Evolutionary conservation across 2,329 filamentous ascomycete genomes (phyloP).

Genomic region (Aspergillus ibericus): DNA sequence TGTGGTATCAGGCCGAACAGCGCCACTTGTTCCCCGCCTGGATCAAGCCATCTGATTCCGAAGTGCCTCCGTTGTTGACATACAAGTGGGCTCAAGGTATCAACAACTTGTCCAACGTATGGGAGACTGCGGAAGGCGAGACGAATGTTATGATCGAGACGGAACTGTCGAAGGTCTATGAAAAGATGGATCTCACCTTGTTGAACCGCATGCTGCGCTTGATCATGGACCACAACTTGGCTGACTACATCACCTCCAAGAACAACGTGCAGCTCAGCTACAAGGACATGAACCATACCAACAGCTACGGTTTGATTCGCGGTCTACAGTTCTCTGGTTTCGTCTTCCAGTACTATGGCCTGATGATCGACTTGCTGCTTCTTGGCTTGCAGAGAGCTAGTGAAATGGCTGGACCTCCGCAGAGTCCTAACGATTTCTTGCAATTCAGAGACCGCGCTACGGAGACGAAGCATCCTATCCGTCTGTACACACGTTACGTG

Average conservation of each 20-base stretch:
- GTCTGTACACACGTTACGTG: constrained; percentile 96
- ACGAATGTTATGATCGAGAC: constrained; percentile 99
- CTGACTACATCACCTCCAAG: constrained; percentile 98
- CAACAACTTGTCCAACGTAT: constrained; percentile 94
- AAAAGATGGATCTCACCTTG: constrained; percentile 96
- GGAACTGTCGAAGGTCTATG: constrained; percentile 97
- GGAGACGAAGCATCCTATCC: constrained; percentile 89
- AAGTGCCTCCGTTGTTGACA: constrained; percentile 87
- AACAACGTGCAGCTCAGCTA: constrained; percentile 99
- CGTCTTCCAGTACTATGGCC: constrained; percentile 97
- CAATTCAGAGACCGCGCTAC: constrained; percentile 94
- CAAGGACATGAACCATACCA: constrained; percentile 99
- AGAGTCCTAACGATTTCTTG: constrained; percentile 93
- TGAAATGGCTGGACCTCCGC: constrained; percentile 91
- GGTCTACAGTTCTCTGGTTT: constrained; percentile 97
- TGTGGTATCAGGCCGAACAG: constrained; percentile 99
- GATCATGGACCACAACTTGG: constrained; percentile 99
- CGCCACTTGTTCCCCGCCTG: constrained; percentile 94
- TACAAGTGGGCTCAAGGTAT: constrained; percentile 99
- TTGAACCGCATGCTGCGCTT: constrained; percentile 88
- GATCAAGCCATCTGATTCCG: constrained; percentile 98
- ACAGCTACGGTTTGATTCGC: constrained; percentile 97
- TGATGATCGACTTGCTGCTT: constrained; percentile 89
- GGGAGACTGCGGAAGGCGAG: constrained; percentile 90
- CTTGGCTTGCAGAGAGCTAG: constrained; percentile 94